phyloP scores from a whole-genome alignment of 176 grass and related monocot genomes.

The Sorghum bicolor region DNA sequence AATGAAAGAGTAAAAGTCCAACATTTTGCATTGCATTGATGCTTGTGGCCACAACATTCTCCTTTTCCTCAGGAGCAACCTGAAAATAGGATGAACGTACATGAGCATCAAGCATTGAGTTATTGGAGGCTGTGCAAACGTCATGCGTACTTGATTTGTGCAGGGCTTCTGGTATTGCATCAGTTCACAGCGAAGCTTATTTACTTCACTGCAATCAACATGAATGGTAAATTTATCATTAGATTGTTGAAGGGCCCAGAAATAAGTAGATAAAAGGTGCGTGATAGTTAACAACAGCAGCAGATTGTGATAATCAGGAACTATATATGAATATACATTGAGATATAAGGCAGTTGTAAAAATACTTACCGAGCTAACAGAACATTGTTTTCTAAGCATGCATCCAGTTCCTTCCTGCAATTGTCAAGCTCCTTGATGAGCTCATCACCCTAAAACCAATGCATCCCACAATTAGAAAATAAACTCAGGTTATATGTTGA shows the following conservation, averaged over 20 bases:
- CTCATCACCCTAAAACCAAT: slow-evolving; percentile 47
- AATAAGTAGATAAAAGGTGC: slow-evolving; percentile 6
- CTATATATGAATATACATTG: background rate
- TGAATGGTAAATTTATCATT: background rate
- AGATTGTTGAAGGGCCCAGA: slow-evolving; percentile 19
- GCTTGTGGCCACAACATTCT: background rate
- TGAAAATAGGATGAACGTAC: slow-evolving; percentile 20
- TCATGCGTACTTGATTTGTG: slow-evolving; percentile 29
- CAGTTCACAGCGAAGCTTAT: slow-evolving; percentile 54
- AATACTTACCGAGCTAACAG: slow-evolving; percentile 49
- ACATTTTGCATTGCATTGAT: slow-evolving; percentile 24
- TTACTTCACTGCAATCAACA: slow-evolving; percentile 50
- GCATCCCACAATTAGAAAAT: slow-evolving; percentile 5
- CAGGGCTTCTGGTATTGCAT: slow-evolving; percentile 42
- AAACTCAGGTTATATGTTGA: slow-evolving; percentile 21
- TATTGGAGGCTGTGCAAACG: background rate
- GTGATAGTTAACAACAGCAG: background rate
- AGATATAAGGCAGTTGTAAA: background rate
- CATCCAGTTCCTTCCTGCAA: slow-evolving; percentile 52
- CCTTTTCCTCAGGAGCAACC: slow-evolving; percentile 20
- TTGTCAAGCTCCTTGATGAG: slow-evolving; percentile 37
- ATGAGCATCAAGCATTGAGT: slow-evolving; percentile 15
- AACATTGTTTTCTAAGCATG: slow-evolving; percentile 54
- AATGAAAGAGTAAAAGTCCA: slow-evolving; percentile 5
- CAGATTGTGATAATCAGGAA: background rate